Base-by-base conservation (phyloP, 768 basidiomycete genomes). In the Lentinula boryana region DNA sequence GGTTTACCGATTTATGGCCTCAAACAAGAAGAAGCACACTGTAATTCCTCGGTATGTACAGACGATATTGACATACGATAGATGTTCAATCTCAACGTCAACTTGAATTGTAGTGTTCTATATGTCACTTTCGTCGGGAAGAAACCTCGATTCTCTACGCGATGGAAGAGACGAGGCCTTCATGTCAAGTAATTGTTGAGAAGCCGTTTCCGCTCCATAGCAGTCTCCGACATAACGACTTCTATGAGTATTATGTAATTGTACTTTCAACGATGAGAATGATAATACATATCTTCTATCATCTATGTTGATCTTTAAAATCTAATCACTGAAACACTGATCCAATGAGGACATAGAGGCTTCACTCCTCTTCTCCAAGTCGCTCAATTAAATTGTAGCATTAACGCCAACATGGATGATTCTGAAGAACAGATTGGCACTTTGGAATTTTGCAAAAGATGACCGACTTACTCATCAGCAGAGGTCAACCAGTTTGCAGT, bases 351-450 rank as follows among this genome's bases (percentile, higher is more conserved):
- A 0, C 27, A 3, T 27, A 4, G 0, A 27, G 1, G 13, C 36
- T 38, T 38, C 3, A 38, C 7, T 38, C 1, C 13, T 38, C 5
- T 12, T 43, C 33, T 44, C 18, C 23, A 43, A 27, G 5, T 15
- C 43, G 27, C 27, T 27, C 27, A 27, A 27, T 36, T 58, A 85
- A 46, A 85, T 84, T 7, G 67, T 68, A 12, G 84, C 84, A 61
- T 79, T 81, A 55, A 86, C 77, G 16, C 83, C 84, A 52, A 85
- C 82, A 64, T 78, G 80, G 49, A 86, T 82, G 40, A 84, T 84
- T 63, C 80, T 82, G 54, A 13, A 46, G 15, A 32, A 33, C 36
- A 32, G 27, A 46, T 56, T 60, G 31, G 56, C 18, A 18, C 27
- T 50, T 27, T 43, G 21, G 54, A 36, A 15, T 49, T 27, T 1